phyloP scores from a whole-genome alignment of 164 flowering plant species.

The Kalanchoe fedtschenkoi region DNA sequence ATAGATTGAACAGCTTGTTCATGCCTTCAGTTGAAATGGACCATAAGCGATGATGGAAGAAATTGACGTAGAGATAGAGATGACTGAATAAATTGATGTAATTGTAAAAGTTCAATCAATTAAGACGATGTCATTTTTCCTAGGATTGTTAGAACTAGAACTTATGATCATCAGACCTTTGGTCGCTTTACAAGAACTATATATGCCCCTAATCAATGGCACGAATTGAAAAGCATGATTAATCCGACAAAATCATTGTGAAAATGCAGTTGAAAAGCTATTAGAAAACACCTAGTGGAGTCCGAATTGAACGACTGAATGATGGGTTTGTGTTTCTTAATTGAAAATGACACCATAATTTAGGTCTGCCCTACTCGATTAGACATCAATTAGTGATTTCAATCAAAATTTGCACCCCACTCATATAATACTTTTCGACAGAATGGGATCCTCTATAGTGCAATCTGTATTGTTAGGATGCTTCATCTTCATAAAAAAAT shows the following conservation, averaged over 20 bases:
- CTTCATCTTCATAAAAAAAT: too few relatives aligned
- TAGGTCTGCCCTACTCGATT: background rate
- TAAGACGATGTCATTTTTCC: background rate
- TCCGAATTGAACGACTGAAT: background rate
- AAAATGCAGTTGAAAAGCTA: background rate
- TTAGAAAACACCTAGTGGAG: background rate
- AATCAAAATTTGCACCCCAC: background rate
- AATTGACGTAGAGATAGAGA: too few relatives aligned
- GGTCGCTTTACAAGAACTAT: constrained; percentile 1
- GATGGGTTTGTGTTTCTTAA: background rate
- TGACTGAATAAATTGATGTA: too few relatives aligned
- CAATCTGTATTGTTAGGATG: too few relatives aligned
- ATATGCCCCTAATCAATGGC: constrained; percentile 4
- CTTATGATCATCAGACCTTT: background rate
- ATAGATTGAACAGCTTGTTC: too few relatives aligned
- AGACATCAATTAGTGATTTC: background rate
- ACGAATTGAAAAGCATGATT: background rate
- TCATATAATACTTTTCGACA: background rate
- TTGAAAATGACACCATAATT: background rate
- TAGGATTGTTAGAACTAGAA: background rate
- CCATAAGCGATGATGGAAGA: too few relatives aligned
- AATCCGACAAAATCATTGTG: background rate
- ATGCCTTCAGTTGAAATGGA: too few relatives aligned
- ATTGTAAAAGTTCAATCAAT: background rate
- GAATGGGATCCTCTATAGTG: background rate